Evolutionary conservation across 106 monocot genomes (phyloP).

Genomic region (Allium cepa): DNA sequence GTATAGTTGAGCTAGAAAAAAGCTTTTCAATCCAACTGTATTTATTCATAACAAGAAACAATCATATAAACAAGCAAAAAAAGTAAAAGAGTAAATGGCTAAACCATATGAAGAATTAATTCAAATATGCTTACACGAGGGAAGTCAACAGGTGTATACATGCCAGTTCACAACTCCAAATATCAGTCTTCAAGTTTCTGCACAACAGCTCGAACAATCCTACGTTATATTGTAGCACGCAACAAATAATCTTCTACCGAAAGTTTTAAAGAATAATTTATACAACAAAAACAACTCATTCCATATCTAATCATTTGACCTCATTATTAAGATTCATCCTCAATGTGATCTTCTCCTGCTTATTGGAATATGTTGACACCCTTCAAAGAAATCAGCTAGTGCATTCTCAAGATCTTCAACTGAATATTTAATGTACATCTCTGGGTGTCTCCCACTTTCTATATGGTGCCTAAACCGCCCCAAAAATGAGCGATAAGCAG

Average conservation of each 20-base stretch:
- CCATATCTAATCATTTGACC: background rate
- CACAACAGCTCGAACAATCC: constrained; percentile 4
- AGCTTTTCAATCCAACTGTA: too few species aligned
- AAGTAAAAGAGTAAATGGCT: constrained; percentile 2
- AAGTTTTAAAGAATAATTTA: constrained; percentile 52
- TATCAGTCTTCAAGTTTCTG: constrained; percentile 4
- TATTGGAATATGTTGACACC: constrained; percentile 33
- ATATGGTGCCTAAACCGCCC: constrained; percentile 82
- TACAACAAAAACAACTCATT: constrained; percentile 11
- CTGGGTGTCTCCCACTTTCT: constrained; percentile 78
- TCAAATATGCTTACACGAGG: constrained; percentile 51
- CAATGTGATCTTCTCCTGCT: constrained; percentile 51
- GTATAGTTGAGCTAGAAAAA: too few species aligned
- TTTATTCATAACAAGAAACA: constrained; percentile 5
- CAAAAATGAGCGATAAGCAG: constrained; percentile 84
- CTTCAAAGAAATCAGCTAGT: constrained; percentile 77
- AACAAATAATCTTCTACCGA: constrained; percentile 7
- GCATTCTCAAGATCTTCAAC: constrained; percentile 85
- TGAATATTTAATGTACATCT: constrained; percentile 89
- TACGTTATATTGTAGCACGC: background rate
- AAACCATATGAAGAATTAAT: constrained; percentile 26
- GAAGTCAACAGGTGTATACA: constrained; percentile 13
- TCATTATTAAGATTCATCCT: constrained; percentile 1
- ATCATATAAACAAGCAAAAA: constrained; percentile 25
- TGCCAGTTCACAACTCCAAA: constrained; percentile 3